Conservation (phyloP, 2,329 filamentous ascomycete genomes). For the Diplodia sapinea region DNA sequence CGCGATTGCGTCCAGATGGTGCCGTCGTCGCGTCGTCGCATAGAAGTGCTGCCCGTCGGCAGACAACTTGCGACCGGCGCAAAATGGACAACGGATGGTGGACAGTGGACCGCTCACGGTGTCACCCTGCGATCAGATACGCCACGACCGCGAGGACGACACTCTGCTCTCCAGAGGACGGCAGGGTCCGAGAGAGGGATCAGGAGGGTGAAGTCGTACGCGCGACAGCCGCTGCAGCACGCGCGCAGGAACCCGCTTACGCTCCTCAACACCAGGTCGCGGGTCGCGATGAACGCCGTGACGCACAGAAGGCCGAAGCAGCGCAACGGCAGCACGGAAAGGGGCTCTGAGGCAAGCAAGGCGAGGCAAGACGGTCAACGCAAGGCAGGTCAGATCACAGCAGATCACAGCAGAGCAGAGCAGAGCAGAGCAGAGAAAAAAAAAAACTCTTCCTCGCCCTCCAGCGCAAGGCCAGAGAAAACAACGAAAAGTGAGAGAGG, state of each 20-base stretch:
- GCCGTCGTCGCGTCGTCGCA: too few species aligned
- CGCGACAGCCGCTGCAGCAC: not conserved
- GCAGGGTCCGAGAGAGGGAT: not conserved
- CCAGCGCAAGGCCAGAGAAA: too few species aligned
- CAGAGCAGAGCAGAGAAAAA: too few species aligned
- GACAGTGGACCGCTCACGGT: too few species aligned
- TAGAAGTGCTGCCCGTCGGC: too few species aligned
- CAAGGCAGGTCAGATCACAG: not conserved
- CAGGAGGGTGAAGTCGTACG: not conserved
- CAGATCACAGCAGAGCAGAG: not conserved
- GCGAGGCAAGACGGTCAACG: not conserved
- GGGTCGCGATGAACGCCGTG: not conserved
- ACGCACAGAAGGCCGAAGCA: not conserved
- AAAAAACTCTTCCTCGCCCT: too few species aligned
- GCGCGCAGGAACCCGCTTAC: not conserved
- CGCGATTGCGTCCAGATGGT: too few species aligned
- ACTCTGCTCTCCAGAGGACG: rapidly evolving
- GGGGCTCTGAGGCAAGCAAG: too few species aligned
- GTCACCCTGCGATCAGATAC: not conserved
- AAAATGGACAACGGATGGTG: too few species aligned
- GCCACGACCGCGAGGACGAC: not conserved
- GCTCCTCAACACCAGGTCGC: not conserved
- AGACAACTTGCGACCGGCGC: not conserved
- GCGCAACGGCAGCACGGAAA: not conserved
- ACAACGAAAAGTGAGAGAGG: too few species aligned